Evolutionary conservation across 2,329 filamentous ascomycete species (phyloP).

Genomic region (Blumeriella jaapii): DNA sequence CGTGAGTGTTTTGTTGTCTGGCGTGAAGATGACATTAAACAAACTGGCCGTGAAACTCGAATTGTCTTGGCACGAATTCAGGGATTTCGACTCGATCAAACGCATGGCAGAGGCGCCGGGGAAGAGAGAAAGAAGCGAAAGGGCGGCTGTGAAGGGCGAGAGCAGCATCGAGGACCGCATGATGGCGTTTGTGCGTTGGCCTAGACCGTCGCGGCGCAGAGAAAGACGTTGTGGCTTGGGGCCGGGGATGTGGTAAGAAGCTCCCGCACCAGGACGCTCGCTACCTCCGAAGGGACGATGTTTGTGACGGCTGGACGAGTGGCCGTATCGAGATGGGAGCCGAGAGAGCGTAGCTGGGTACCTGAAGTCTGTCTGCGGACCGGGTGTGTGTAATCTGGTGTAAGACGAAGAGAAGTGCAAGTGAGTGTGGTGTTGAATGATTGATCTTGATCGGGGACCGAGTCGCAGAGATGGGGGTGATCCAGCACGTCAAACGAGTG

Average conservation of each 20-base stretch:
- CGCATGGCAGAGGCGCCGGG: conserved; percentile 19
- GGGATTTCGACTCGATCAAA: conserved; percentile 61
- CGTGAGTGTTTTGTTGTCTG: conserved; percentile 58
- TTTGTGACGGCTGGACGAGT: too few relatives aligned
- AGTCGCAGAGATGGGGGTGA: conserved; percentile 16
- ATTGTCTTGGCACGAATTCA: conserved; percentile 75
- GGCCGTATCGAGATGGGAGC: too few relatives aligned
- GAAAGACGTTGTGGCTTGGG: conserved; percentile 11
- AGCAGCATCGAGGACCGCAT: conserved; percentile 23
- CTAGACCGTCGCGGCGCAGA: conserved; percentile 16
- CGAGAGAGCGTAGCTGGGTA: too few relatives aligned
- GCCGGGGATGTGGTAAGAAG: too few relatives aligned
- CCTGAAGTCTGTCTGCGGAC: conserved; percentile 6
- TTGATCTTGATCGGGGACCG: neutral
- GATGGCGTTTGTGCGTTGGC: conserved; percentile 17
- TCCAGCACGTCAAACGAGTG: conserved; percentile 23
- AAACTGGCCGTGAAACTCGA: conserved; percentile 79
- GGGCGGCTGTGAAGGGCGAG: conserved; percentile 21
- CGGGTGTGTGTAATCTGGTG: conserved; percentile 6
- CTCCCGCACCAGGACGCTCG: too few relatives aligned
- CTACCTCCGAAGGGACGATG: too few relatives aligned
- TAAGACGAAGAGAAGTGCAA: neutral
- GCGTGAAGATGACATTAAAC: conserved; percentile 76
- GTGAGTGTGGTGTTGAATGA: too few relatives aligned
- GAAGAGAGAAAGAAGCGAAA: conserved; percentile 22